Evolutionary conservation across 228 moss, liverwort and hornwort species (phyloP), one percentile per base, ranked within the genome.

Genomic region (Sphagnum magellanicum): DNA sequence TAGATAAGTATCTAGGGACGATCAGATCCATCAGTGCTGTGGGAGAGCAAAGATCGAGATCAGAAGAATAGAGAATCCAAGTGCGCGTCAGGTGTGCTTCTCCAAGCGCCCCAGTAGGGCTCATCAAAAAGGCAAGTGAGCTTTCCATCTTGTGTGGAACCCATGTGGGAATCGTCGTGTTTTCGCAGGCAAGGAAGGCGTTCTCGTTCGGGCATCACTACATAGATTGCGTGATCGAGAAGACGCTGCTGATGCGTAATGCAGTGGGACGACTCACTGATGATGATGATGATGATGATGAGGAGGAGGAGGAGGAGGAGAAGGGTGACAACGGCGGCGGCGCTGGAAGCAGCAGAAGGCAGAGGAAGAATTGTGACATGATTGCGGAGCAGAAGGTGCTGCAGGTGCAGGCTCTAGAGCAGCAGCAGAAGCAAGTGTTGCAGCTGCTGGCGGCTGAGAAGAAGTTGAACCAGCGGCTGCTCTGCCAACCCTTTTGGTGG

Each of bases 41-140:
- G 88, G 88, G 71, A 77, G 88, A 16, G 84, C 84, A 1, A 88
- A 88, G 78, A 88, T 88, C 8, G 88, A 88, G 32, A 88, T 88
- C 0, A 81, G 81, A 75, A 84, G 74, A 81, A 88, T 84, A 50
- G 81, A 79, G 77, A 84, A 88, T 61, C 77, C 84, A 1, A 88
- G 81, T 53, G 81, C 84, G 5, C 84, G 88, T 2, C 88, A 88
- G 51, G 88, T 88, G 14, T 88, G 88, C 50, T 88, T 88, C 70
- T 88, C 88, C 32, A 88, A 88, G 68, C 79, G 88, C 4, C 32
- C 70, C 81, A 52, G 88, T 83, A 4, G 88, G 88, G 5, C 63
- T 88, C 0, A 84, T 88, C 6, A 88, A 88, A 71, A 88, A 88
- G 49, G 88, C 88, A 2, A 88, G 84, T 14, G 88, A 88, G 72